A percentile compares a stretch with the other conserved stretches of the same genome.
phyloP scores from a whole-genome alignment of 768 basidiomycete genomes.

The Sutorius australiensis region DNA sequence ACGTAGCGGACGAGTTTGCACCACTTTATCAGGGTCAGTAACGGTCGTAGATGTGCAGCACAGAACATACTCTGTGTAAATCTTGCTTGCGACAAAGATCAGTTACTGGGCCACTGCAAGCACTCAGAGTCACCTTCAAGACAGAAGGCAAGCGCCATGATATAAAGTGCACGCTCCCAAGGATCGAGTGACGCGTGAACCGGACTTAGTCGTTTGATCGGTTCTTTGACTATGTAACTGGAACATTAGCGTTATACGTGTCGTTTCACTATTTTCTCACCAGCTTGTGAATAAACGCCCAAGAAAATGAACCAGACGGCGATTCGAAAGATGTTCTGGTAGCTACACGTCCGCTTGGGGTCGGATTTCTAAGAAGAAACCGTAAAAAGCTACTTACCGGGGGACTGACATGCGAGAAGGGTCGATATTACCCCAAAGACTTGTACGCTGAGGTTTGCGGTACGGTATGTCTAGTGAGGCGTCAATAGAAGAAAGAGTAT shows the following conservation, averaged over 20 bases:
- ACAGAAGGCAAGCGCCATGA: constrained; percentile 71
- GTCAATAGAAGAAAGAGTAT: constrained; percentile 4
- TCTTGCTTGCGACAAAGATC: constrained; percentile 17
- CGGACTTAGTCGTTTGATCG: constrained; percentile 65
- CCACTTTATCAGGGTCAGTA: constrained; percentile 41
- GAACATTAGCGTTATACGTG: background rate
- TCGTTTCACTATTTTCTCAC: constrained; percentile 35
- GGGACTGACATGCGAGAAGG: constrained; percentile 80
- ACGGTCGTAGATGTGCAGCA: background rate
- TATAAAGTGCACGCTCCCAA: constrained; percentile 80
- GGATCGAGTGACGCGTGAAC: constrained; percentile 53
- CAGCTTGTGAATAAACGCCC: constrained; percentile 78
- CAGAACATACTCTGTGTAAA: constrained; percentile 19
- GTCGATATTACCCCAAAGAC: constrained; percentile 71
- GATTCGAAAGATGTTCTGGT: constrained; percentile 83
- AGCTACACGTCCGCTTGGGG: constrained; percentile 39
- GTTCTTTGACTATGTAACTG: constrained; percentile 58
- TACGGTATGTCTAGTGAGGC: constrained; percentile 60
- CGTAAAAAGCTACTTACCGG: constrained; percentile 36
- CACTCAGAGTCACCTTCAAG: constrained; percentile 62
- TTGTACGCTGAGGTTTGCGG: constrained; percentile 45
- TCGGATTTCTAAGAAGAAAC: no score
- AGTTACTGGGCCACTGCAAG: constrained; percentile 37
- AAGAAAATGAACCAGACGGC: constrained; percentile 76
- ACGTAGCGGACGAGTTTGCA: constrained; percentile 69